phyloP scores from a whole-genome alignment of 140 eudicot species.

The Anethum foeniculum region DNA sequence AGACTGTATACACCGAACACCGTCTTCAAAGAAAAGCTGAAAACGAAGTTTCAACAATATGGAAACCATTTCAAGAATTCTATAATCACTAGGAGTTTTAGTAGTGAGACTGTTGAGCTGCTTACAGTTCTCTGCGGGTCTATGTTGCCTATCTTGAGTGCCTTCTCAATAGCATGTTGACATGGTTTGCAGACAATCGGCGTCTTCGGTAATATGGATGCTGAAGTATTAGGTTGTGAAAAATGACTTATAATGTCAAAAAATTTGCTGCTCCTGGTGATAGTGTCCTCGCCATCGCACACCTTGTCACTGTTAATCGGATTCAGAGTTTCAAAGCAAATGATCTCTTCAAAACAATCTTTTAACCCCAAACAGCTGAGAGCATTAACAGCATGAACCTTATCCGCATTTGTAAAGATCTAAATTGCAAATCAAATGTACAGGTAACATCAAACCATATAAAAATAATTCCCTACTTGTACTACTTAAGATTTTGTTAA shows the following conservation, averaged over 20 bases:
- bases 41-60: slow-evolving; percentile 5
- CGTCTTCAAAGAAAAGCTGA: slow-evolving; percentile 89
- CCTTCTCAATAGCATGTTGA: slow-evolving; percentile 56
- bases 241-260: slow-evolving; percentile 70
- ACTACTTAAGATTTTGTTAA: not conserved
- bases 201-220: slow-evolving; percentile 52
- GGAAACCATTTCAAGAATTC: not conserved
- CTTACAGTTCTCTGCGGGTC: slow-evolving; percentile 85
- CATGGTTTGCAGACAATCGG: slow-evolving; percentile 88
- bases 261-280: slow-evolving; percentile 16
- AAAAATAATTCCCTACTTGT: not conserved
- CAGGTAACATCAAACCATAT: not conserved
- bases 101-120: not conserved
- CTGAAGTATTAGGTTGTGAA: slow-evolving; percentile 30
- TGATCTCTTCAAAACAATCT: slow-evolving; percentile 78
- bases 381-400: slow-evolving; percentile 54
- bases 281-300: slow-evolving; percentile 55
- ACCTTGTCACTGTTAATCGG: slow-evolving; percentile 43
- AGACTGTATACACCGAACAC: slow-evolving; percentile 67
- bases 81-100: not conserved
- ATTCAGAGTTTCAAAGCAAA: slow-evolving; percentile 80
- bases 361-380: slow-evolving; percentile 60
- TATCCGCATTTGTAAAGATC: slow-evolving; percentile 91
- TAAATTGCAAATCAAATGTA: slow-evolving; percentile 11
- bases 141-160: slow-evolving; percentile 68